phyloP scores from a whole-genome alignment of 345 rosid genomes.

The Dovyalis caffra region DNA sequence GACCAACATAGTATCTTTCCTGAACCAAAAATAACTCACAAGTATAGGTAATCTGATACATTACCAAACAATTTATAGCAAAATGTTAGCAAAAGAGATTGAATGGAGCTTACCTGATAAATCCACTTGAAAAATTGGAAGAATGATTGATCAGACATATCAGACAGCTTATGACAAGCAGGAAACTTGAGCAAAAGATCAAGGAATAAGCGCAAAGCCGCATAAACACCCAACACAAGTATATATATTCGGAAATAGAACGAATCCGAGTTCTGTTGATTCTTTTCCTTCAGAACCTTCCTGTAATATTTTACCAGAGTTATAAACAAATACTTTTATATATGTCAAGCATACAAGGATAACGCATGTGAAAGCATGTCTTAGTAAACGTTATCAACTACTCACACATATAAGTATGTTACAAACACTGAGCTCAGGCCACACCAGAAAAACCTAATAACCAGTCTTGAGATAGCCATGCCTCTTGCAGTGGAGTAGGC shows the following conservation, averaged over 20 bases:
- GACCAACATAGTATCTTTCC: constrained; percentile 97
- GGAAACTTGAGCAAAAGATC: constrained; percentile 71
- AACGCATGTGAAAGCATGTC: not conserved
- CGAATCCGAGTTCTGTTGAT: constrained; percentile 56
- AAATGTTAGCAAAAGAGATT: constrained; percentile 14
- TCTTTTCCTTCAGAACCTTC: constrained; percentile 69
- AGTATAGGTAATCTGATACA: too few relatives aligned
- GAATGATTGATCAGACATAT: constrained; percentile 86
- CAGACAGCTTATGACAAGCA: constrained; percentile 82
- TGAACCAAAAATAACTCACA: constrained; percentile 29
- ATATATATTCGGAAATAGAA: constrained; percentile 77
- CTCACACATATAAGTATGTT: constrained; percentile 78
- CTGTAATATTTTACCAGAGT: constrained; percentile 45
- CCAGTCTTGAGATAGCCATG: constrained; percentile 95
- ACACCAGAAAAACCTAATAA: constrained; percentile 87
- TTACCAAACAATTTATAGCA: not conserved
- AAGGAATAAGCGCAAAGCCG: constrained; percentile 68
- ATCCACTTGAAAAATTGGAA: constrained; percentile 99
- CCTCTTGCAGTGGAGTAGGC: constrained; percentile 90
- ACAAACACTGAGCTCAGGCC: constrained; percentile 66
- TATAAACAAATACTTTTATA: not conserved
- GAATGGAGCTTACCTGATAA: constrained; percentile 64
- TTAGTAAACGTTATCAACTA: not conserved
- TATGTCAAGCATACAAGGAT: not conserved
- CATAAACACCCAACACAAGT: constrained; percentile 81